Conservation (phyloP, 2,329 filamentous ascomycete genomes). For the Blastomyces percursus region DNA sequence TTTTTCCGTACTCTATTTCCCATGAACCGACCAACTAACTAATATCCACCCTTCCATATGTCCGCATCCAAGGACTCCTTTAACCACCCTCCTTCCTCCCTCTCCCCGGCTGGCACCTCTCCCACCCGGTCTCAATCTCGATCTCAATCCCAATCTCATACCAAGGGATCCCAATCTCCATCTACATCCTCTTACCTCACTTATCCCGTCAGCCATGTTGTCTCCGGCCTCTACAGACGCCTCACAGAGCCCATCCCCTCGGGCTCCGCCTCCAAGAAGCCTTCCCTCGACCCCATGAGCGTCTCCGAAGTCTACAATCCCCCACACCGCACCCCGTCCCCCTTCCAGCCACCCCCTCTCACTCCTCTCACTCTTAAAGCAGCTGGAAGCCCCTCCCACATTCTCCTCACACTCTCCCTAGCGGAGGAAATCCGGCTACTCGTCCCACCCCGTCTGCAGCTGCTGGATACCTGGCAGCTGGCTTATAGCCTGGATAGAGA, state of each 20-base stretch:
- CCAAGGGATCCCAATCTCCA: conserved; percentile 16
- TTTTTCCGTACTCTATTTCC: neutral
- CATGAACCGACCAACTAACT: neutral
- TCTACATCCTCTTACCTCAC: conserved; percentile 39
- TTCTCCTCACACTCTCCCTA: conserved; percentile 57
- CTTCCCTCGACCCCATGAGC: conserved; percentile 15
- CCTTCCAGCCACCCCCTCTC: conserved; percentile 72
- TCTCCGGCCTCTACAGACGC: conserved; percentile 57
- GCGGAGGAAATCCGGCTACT: conserved; percentile 91
- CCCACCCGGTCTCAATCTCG: conserved; percentile 8
- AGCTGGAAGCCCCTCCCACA: conserved; percentile 48
- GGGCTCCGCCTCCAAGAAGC: conserved; percentile 8
- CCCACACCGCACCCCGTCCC: conserved; percentile 54
- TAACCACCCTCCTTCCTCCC: conserved; percentile 6
- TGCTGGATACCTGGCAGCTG: conserved; percentile 76
- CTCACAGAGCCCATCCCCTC: conserved; percentile 39
- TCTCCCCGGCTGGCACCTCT: conserved; percentile 5
- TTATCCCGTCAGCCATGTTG: conserved; percentile 42
- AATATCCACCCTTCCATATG: neutral
- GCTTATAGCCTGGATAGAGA: conserved; percentile 87
- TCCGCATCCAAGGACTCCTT: neutral
- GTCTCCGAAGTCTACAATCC: conserved; percentile 49
- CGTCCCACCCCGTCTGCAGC: conserved; percentile 73
- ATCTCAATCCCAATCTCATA: conserved; percentile 1
- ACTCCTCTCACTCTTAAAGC: conserved; percentile 61